A percentile compares a stretch with the other conserved stretches of the same genome.
phyloP scores from a whole-genome alignment of 2,329 filamentous ascomycete genomes.

The Fusarium papillatum region DNA sequence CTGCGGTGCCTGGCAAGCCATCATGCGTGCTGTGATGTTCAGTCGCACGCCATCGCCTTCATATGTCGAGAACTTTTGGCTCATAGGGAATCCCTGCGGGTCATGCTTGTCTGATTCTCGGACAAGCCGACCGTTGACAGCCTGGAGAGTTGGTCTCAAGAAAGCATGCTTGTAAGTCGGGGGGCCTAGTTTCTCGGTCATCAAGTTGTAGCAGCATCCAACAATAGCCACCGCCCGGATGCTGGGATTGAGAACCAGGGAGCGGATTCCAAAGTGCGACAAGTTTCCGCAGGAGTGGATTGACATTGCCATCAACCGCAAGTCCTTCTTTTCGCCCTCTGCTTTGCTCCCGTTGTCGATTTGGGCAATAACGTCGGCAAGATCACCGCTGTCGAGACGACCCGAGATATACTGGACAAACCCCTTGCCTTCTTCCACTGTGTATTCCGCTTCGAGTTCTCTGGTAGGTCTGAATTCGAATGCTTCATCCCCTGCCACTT shows the following conservation, averaged over 20 bases:
- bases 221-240: constrained; percentile 95
- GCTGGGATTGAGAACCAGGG: constrained; percentile 84
- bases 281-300: constrained; percentile 98
- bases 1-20: constrained; percentile 94
- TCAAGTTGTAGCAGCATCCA: constrained; percentile 97
- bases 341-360: constrained; percentile 56
- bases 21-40: constrained; percentile 97
- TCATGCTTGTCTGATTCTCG: constrained; percentile 81
- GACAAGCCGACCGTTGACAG: constrained; percentile 76
- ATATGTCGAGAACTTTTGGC: constrained; percentile 73
- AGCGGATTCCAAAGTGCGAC: constrained; percentile 93
- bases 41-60: constrained; percentile 77
- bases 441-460: constrained; percentile 65
- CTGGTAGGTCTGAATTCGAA: constrained; percentile 63
- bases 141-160: constrained; percentile 77
- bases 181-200: constrained; percentile 90
- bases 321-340: constrained; percentile 49
- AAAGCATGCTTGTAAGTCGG: constrained; percentile 88
- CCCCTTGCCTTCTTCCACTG: constrained; percentile 72
- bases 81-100: constrained; percentile 96
- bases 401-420: constrained; percentile 85
- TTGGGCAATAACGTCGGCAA: constrained; percentile 75
- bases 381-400: constrained; percentile 79
- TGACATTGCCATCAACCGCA: constrained; percentile 86
- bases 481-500: constrained; percentile 50